Evolutionary conservation across 352 stramenopile species (phyloP).

Genomic region (Pythium rishiriense): DNA sequence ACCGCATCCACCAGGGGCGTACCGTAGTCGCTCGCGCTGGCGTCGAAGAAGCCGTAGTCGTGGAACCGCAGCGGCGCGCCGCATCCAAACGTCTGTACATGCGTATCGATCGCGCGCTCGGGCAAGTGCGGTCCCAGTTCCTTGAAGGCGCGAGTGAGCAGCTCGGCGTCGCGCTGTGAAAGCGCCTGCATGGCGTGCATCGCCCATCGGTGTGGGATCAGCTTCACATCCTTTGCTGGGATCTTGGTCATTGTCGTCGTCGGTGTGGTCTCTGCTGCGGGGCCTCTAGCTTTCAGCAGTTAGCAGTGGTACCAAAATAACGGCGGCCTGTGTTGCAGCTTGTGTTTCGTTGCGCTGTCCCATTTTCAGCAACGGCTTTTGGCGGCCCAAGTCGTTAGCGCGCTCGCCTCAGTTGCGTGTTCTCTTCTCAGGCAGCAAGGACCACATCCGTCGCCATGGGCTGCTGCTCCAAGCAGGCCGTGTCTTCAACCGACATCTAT

Average conservation of each 20-base stretch:
- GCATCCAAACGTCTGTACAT: conserved; percentile 43
- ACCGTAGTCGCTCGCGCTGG: background rate
- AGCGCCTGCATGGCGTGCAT: conserved; percentile 62
- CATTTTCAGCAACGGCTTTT: too few relatives aligned
- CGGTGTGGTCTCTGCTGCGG: too few relatives aligned
- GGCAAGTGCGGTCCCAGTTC: conserved; percentile 34
- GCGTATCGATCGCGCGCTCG: conserved; percentile 31
- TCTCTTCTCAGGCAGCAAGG: background rate
- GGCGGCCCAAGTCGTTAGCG: too few relatives aligned
- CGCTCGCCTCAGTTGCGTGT: background rate
- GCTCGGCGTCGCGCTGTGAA: conserved; percentile 27
- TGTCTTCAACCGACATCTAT: conserved; percentile 34
- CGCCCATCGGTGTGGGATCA: conserved; percentile 54
- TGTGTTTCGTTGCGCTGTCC: too few relatives aligned
- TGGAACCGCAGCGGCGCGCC: conserved; percentile 53
- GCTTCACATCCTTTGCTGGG: conserved; percentile 22
- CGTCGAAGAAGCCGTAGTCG: conserved; percentile 62
- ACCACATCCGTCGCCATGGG: too few relatives aligned
- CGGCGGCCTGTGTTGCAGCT: too few relatives aligned
- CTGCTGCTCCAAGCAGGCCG: conserved; percentile 63
- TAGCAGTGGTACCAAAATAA: too few relatives aligned
- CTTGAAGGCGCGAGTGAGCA: conserved; percentile 42
- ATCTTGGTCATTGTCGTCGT: conserved; percentile 8
- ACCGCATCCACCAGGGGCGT: conserved; percentile 38
- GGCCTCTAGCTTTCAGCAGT: too few relatives aligned